Conservation (phyloP, 140 eudicot species). For the Oenanthe javanica region DNA sequence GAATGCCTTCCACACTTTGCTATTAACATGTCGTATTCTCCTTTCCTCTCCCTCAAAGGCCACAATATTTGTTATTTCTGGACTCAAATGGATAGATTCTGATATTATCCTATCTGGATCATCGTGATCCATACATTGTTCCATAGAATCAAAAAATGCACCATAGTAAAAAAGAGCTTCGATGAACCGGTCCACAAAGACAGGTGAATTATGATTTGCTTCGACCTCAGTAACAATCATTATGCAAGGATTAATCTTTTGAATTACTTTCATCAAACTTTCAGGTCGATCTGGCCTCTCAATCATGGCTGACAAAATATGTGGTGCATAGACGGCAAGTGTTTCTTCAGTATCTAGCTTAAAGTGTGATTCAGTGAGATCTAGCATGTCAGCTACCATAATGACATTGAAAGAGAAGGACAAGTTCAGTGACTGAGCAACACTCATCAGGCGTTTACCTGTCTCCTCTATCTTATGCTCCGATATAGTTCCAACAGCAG, state of each 20-base stretch:
- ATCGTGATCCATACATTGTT: neutral
- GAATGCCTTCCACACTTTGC: neutral
- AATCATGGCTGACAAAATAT: neutral
- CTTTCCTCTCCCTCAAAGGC: constrained; percentile 7
- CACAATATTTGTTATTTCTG: neutral
- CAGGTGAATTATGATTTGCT: constrained; percentile 2
- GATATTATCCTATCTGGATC: neutral
- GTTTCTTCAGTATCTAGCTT: neutral
- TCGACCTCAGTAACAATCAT: constrained; percentile 7
- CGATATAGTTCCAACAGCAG: constrained; percentile 1
- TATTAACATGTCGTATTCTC: neutral
- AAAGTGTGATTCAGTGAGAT: neutral
- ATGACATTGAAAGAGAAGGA: neutral
- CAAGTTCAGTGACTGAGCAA: constrained; percentile 1
- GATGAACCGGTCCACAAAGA: neutral
- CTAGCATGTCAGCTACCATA: constrained; percentile 10
- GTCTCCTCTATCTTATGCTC: neutral
- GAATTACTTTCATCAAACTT: neutral
- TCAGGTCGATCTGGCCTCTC: neutral
- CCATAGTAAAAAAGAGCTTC: constrained; percentile 8
- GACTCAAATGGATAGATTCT: neutral
- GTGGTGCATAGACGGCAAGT: neutral
- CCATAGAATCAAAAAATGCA: neutral
- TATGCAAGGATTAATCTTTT: neutral
- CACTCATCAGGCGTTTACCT: constrained; percentile 6